Evolutionary conservation across 2,329 filamentous ascomycete species (phyloP), one percentile per base, ranked within the genome.

Genomic region (Xylariaceae sp.): DNA sequence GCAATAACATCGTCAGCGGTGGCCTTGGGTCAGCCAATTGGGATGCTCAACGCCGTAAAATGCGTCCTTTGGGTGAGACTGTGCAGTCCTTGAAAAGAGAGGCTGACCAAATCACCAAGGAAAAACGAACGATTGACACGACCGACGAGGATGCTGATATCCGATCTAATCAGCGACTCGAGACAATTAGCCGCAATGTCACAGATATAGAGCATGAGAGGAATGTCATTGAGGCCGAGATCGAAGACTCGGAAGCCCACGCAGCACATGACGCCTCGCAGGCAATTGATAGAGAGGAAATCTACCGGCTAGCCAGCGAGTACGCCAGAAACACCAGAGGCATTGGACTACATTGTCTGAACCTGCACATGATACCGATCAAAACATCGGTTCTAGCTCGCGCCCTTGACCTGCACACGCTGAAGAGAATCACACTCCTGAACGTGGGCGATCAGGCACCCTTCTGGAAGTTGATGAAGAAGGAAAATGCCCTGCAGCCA

Each of bases 391-490:
- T 82, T 0, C 54, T 85, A 8, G 72, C 67, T 15, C 67, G 69
- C 19, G 75, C 76, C 1, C 62, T 85, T 28, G 78, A 85, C 50
- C 52, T 85, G 3, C 65, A 64, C n/a, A 65, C 66, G 3, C 64
- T 85, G n/a, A 72, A 64, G 48, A 70, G 68, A 35, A 64, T 85
- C 15, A 80, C 78, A 1, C 64, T 85, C 18, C 69, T 85, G 34
- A 82, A 81, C 47, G 79, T 84, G 15, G 81, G 81, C 2, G 66
- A 73, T 4, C 81, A 85, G 55, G 68, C 68, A 19, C 64, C 72
- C 0, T 74, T 85, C 47, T 85, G 81, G 81, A 64, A 67, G 2
- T 60, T 76, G 41, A 60, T 85, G 32, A 62, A 68, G 15, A 76
- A 72, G 49, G 69, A 80, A 50, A 79, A 82, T 55, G 68, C 68